Conservation (phyloP, 2,329 filamentous ascomycete genomes). For the Zelopaecilomyces penicillatus region DNA sequence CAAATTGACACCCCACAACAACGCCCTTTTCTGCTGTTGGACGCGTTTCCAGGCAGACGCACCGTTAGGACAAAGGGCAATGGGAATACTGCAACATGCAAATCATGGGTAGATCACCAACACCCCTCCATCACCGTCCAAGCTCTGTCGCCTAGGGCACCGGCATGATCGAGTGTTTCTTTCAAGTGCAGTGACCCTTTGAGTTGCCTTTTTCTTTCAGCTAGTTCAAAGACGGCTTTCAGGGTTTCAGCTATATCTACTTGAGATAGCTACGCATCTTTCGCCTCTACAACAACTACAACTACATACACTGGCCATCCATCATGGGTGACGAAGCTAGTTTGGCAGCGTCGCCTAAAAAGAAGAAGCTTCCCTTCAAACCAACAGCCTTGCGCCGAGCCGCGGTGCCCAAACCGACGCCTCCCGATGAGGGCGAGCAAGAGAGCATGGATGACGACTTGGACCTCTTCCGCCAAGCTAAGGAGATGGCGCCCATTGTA, state of each 20-base stretch:
- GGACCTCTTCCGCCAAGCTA: conserved; percentile 41
- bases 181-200: no score
- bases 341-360: conserved; percentile 20
- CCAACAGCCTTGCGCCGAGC: conserved; percentile 34
- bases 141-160: no score
- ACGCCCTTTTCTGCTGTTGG: neutral
- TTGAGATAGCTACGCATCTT: neutral
- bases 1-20: conserved; percentile 1
- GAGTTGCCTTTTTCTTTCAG: no score
- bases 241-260: no score
- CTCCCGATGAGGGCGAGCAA: conserved; percentile 7
- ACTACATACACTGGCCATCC: neutral
- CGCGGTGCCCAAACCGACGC: conserved; percentile 18
- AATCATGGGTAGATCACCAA: no score
- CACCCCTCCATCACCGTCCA: no score
- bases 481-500: conserved; percentile 39
- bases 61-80: no score
- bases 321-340: conserved; percentile 25
- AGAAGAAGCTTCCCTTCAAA: conserved; percentile 41
- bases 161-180: no score
- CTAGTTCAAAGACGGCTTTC: no score
- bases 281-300: neutral
- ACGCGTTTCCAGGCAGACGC: no score
- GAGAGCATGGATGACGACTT: conserved; percentile 28
- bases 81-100: no score